These are phyloP conservation scores for Septoria petroselini DNA, from an alignment of 2,329 filamentous ascomycete species.

Conservation along the genomic window DNA sequence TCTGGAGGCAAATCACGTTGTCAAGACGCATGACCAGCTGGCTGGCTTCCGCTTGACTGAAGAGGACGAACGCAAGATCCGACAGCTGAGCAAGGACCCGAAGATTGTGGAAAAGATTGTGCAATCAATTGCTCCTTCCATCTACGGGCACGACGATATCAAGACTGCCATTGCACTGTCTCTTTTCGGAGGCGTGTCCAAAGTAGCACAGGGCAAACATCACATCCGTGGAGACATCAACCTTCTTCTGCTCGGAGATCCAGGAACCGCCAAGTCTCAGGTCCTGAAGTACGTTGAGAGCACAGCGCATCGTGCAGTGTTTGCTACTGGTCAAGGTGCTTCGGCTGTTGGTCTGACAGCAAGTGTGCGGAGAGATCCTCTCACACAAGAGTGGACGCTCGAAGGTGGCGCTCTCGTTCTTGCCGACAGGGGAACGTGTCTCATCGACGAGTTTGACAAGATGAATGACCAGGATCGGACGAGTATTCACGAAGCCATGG, in stretches of 20 bases:
- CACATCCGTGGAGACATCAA: conserved; percentile 97
- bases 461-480: conserved; percentile 99
- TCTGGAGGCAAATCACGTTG: conserved; percentile 92
- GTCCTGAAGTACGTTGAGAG: conserved; percentile 97
- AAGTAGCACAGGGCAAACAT: conserved; percentile 83
- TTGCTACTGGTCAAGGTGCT: conserved; percentile 95
- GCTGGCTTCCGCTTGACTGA: conserved; percentile 94
- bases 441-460: conserved; percentile 99
- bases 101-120: conserved; percentile 91
- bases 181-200: conserved; percentile 90
- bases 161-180: conserved; percentile 95
- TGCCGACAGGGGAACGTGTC: conserved; percentile 87
- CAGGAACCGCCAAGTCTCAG: conserved; percentile 96
- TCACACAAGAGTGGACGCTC: conserved; percentile 95
- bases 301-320: conserved; percentile 93
- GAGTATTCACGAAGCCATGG: conserved; percentile 99
- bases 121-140: conserved; percentile 90
- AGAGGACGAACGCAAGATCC: conserved; percentile 88
- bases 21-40: conserved; percentile 96
- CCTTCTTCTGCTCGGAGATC: conserved; percentile 90
- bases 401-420: conserved; percentile 94
- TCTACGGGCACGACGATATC: conserved; percentile 94
- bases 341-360: conserved; percentile 97
- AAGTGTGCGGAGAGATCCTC: conserved; percentile 88
- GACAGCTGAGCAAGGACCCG: conserved; percentile 80